phyloP scores from a whole-genome alignment of 2,329 filamentous ascomycete species.

The Clonostachys chloroleuca region DNA sequence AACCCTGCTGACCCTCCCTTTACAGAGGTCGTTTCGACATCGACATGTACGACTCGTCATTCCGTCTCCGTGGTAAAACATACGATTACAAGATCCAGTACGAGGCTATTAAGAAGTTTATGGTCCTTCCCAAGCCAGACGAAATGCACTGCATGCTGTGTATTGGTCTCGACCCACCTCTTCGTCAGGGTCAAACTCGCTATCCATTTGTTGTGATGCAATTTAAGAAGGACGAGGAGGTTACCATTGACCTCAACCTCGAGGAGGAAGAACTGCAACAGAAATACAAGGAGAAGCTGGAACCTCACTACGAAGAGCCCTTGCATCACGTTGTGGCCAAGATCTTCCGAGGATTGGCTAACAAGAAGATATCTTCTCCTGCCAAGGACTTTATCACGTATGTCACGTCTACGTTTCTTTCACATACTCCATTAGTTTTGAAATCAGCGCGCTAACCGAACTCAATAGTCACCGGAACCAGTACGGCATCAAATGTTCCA shows the following conservation, averaged over 20 bases:
- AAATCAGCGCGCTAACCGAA: too few species aligned
- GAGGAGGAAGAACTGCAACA: slow-evolving; percentile 81
- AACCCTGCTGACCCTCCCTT: slow-evolving; percentile 6
- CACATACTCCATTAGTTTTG: too few species aligned
- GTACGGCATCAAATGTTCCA: slow-evolving; percentile 97
- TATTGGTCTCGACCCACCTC: slow-evolving; percentile 87
- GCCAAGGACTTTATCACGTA: slow-evolving; percentile 88
- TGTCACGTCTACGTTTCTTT: slow-evolving; percentile 11
- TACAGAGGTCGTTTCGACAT: slow-evolving; percentile 96
- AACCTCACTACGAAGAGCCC: slow-evolving; percentile 87
- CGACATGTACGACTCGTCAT: slow-evolving; percentile 98
- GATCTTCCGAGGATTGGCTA: slow-evolving; percentile 89
- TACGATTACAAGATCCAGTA: slow-evolving; percentile 99
- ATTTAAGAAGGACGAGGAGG: slow-evolving; percentile 95
- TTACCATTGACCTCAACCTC: slow-evolving; percentile 94
- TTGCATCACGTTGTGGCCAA: slow-evolving; percentile 91
- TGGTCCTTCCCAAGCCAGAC: slow-evolving; percentile 97
- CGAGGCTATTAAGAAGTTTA: slow-evolving; percentile 96
- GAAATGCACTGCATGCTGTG: slow-evolving; percentile 94
- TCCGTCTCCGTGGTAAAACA: slow-evolving; percentile 95
- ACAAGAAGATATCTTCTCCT: slow-evolving; percentile 91
- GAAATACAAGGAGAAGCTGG: slow-evolving; percentile 85
- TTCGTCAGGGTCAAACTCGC: slow-evolving; percentile 93
- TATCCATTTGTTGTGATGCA: slow-evolving; percentile 99
- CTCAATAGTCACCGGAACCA: slow-evolving; percentile 73